These are phyloP conservation scores for Citrus trifoliata DNA, from an alignment of 345 rosid species.

Conservation along the genomic window DNA sequence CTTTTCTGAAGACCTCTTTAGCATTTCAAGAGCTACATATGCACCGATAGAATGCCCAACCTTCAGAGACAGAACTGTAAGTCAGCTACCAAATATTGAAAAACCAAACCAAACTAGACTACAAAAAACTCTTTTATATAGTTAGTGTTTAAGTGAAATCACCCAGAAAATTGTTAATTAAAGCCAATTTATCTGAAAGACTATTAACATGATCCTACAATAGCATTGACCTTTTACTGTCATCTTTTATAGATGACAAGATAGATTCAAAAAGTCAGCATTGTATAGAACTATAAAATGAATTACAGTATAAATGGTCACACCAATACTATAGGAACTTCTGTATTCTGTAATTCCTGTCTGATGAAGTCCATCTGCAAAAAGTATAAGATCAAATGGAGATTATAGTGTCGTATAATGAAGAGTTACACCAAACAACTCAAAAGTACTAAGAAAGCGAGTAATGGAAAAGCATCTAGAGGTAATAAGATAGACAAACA, in stretches of 20 bases:
- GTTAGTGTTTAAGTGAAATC: background rate
- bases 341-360: conserved; percentile 48
- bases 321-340: conserved; percentile 73
- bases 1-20: conserved; percentile 53
- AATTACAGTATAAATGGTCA: conserved; percentile 8
- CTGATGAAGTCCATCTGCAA: conserved; percentile 65
- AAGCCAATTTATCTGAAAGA: background rate
- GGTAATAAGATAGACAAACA: background rate
- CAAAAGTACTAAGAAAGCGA: background rate
- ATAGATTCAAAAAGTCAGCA: background rate
- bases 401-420: background rate
- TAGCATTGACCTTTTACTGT: background rate
- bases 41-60: conserved; percentile 92
- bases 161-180: background rate
- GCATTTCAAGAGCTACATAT: conserved; percentile 56
- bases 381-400: conserved; percentile 15
- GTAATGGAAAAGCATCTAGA: background rate
- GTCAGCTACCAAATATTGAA: conserved; percentile 13
- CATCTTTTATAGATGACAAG: background rate
- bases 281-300: background rate
- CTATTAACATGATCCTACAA: background rate
- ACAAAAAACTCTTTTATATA: background rate
- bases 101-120: background rate
- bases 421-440: background rate
- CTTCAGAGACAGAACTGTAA: conserved; percentile 31